These are phyloP conservation scores for Cladophialophora carrionii DNA, from an alignment of 2,329 filamentous ascomycete species.

Conservation along the genomic window DNA sequence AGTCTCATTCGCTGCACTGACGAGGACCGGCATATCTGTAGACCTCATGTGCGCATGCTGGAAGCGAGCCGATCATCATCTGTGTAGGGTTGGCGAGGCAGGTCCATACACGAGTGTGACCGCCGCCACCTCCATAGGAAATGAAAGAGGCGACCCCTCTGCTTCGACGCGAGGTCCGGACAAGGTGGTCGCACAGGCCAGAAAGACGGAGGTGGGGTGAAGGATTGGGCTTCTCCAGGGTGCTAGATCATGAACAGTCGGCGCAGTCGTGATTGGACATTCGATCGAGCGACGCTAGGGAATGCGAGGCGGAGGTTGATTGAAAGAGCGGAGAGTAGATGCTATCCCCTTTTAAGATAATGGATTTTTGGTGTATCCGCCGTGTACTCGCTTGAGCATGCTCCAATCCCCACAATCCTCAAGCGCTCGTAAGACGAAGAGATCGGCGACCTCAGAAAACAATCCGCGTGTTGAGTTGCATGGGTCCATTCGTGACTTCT, in stretches of 20 bases:
- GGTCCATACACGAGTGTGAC: neutral
- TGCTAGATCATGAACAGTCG: neutral
- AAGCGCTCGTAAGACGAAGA: neutral
- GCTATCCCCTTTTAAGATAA: constrained; percentile 26
- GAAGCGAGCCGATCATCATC: neutral
- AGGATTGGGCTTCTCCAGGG: constrained; percentile 3
- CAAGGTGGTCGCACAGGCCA: neutral
- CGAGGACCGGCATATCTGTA: neutral
- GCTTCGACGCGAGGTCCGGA: no score
- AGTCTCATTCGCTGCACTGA: neutral
- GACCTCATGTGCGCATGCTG: neutral
- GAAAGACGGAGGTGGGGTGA: neutral
- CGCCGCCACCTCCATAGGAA: neutral
- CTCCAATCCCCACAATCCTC: constrained; percentile 9
- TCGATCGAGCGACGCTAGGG: neutral
- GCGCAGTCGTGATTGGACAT: constrained; percentile 20
- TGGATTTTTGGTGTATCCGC: constrained; percentile 28
- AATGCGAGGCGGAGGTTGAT: constrained; percentile 15
- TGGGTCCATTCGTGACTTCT: constrained; percentile 7
- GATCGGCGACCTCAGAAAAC: constrained; percentile 2
- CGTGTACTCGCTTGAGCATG: neutral
- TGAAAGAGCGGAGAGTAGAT: constrained; percentile 15
- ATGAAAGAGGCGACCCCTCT: neutral
- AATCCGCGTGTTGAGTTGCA: neutral
- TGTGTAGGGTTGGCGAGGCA: neutral